phyloP scores from a whole-genome alignment of 306 rosid species.

The Gynostemma pentaphyllum region DNA sequence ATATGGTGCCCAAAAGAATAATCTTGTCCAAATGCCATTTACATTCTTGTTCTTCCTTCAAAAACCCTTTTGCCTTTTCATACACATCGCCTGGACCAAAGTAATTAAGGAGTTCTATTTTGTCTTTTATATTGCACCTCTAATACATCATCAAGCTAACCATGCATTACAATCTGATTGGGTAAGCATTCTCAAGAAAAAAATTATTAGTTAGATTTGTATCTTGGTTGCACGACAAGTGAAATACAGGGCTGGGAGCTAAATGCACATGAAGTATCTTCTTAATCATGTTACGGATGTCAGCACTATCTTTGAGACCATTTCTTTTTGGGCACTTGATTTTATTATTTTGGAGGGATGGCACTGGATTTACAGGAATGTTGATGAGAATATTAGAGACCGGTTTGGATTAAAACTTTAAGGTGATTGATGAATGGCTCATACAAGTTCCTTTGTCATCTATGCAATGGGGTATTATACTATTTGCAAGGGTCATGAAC shows the following conservation, averaged over 20 bases:
- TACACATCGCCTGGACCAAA: neutral
- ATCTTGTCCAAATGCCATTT: no score
- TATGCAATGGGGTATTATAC: neutral
- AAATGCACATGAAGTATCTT: no score
- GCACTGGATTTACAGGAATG: no score
- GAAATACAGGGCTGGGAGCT: no score
- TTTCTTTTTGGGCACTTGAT: neutral
- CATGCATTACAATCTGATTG: neutral
- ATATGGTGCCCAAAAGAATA: neutral
- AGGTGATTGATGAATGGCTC: neutral
- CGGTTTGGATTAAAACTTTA: neutral
- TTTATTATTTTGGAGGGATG: neutral
- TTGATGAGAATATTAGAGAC: neutral
- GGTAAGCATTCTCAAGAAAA: neutral
- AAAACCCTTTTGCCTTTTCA: neutral
- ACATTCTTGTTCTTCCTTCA: no score
- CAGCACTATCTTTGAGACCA: neutral
- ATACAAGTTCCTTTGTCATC: neutral
- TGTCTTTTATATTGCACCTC: neutral
- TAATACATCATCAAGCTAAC: neutral
- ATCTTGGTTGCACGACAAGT: neutral
- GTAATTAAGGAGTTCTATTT: neutral
- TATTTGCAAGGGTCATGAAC: neutral
- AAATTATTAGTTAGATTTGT: neutral
- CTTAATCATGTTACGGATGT: neutral